These are phyloP conservation scores for Populus pruinosa DNA, from an alignment of 345 rosid genomes.

Conservation along the genomic window DNA sequence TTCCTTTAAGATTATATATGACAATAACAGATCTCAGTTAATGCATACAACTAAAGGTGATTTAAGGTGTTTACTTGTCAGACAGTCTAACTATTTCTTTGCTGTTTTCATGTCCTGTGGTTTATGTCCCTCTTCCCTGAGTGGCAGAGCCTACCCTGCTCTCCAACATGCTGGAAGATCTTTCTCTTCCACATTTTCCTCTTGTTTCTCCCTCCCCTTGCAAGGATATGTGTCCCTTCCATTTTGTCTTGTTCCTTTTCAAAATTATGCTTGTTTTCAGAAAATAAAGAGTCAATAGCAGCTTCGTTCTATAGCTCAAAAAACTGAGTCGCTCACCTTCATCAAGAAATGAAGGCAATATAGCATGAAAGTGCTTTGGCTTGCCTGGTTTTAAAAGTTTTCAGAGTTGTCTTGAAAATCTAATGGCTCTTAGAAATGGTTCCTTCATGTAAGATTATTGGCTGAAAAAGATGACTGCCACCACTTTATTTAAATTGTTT, in stretches of 20 bases:
- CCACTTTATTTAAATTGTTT: not conserved
- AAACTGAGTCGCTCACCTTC: not conserved
- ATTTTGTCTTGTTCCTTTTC: not conserved
- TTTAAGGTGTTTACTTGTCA: not conserved
- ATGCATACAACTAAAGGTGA: not conserved
- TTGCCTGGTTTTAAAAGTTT: not conserved
- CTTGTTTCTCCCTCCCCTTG: not conserved
- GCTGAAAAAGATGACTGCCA: not conserved
- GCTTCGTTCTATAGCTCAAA: not conserved
- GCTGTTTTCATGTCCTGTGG: not conserved
- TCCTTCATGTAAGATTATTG: not conserved
- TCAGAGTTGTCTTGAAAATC: not conserved
- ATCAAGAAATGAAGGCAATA: not conserved
- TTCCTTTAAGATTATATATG: not conserved
- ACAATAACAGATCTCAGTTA: not conserved
- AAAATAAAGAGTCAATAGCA: not conserved
- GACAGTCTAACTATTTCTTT: not conserved
- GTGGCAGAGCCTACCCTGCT: not conserved
- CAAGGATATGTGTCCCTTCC: not conserved
- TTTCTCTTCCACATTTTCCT: not conserved
- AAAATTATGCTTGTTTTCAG: not conserved
- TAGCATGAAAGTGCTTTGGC: not conserved
- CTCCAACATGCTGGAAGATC: not conserved
- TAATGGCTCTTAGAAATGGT: not conserved
- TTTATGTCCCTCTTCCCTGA: not conserved